Base-by-base conservation (phyloP, 345 rosid species). In the Linum lewisii region DNA sequence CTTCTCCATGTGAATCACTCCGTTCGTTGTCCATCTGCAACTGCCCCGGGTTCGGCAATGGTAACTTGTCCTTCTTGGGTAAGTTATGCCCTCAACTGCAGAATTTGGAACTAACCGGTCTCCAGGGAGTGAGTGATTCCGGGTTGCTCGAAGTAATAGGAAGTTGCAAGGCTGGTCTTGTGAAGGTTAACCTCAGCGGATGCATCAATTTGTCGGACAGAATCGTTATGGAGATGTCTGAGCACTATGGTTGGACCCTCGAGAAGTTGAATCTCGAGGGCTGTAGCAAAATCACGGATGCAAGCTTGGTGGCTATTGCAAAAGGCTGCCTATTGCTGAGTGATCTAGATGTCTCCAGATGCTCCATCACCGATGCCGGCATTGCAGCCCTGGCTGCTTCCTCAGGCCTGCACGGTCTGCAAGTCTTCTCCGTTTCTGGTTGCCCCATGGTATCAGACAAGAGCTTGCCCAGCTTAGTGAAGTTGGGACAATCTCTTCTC, bases 11-110 rank as follows among this genome's bases (percentile, higher is more conserved):
- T 63, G 70, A 59, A n/a, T 77, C 86, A 25, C 81, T 93, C 6
- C 74, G 77, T 45, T 79, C 90, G 13, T 24, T 93, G 73, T 70
- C 76, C 51, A 70, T 93, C 54, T 72, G 84, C 23, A 79, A 84
- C 75, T 93, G 99, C 73, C 95, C 92, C 25, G 95, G 96, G 54
- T 87, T 93, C 62, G 96, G 97, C 54, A 84, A 93, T 49, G 67
- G 66, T 42, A 77, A 78, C 75, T 69, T 93, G 63, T 75, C 81
- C 55, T 72, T 77, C n/a, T 59, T 93, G 60, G 96, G 87, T 7
- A 85, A 84, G 68, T 34, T 87, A 59, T 93, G 97, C 75, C 83
- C 92, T n/a, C 77, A 73, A 37, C 67, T 93, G 57, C 83, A 82
- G 73, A 62, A 85, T 42, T 37, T 90, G 47, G 95, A 81, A n/a